A percentile compares a stretch with the other conserved stretches of the same genome.
These are phyloP conservation scores for Aspergillus bertholletiae DNA, from an alignment of 495 filamentous ascomycete genomes.

Conservation along the genomic window DNA sequence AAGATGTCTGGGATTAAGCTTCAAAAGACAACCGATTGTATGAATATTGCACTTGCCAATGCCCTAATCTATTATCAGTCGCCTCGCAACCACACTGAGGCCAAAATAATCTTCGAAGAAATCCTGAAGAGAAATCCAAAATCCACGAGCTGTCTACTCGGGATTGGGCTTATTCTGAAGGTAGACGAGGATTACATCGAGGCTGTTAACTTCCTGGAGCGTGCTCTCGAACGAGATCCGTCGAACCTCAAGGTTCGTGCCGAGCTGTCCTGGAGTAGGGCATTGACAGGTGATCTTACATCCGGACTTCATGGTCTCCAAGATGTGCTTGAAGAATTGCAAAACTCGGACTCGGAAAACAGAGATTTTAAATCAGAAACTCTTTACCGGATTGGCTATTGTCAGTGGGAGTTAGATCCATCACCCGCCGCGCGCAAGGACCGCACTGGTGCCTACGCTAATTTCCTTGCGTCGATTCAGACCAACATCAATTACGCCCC, in stretches of 20 bases:
- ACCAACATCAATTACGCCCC: slow-evolving; percentile 87
- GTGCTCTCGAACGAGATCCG: slow-evolving; percentile 67
- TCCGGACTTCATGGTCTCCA: slow-evolving; percentile 65
- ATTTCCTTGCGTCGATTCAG: slow-evolving; percentile 80
- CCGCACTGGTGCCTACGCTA: slow-evolving; percentile 73
- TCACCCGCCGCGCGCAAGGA: slow-evolving; percentile 69
- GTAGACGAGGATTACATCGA: slow-evolving; percentile 82
- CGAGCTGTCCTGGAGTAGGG: slow-evolving; percentile 87
- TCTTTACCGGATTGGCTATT: slow-evolving; percentile 82
- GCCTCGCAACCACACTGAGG: slow-evolving; percentile 85
- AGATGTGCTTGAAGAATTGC: slow-evolving; percentile 58
- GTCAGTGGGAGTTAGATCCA: slow-evolving; percentile 78
- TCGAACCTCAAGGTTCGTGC: slow-evolving; percentile 70
- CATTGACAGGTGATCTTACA: slow-evolving; percentile 70
- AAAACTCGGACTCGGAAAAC: slow-evolving; percentile 49
- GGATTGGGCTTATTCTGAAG: slow-evolving; percentile 85
- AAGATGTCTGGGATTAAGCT: slow-evolving; percentile 63
- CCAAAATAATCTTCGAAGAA: slow-evolving; percentile 72
- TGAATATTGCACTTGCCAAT: slow-evolving; percentile 75
- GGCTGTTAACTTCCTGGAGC: slow-evolving; percentile 72
- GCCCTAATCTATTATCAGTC: slow-evolving; percentile 82
- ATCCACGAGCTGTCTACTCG: slow-evolving; percentile 78
- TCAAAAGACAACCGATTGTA: slow-evolving; percentile 62
- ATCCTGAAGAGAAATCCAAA: slow-evolving; percentile 68
- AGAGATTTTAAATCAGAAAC: slow-evolving; percentile 77